Base-by-base conservation (phyloP, 345 rosid species). In the Camelina sativa region DNA sequence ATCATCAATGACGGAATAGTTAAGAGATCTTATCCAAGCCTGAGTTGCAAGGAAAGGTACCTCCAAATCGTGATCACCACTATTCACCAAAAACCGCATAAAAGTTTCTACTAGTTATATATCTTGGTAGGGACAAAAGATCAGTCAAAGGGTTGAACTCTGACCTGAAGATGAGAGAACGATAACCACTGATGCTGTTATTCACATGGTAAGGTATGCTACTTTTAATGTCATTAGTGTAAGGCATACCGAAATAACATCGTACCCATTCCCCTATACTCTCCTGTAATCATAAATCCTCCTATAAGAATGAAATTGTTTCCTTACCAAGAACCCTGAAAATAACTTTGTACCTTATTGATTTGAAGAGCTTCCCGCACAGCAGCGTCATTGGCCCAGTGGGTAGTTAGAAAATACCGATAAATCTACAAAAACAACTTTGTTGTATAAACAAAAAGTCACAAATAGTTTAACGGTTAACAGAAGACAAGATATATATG, bases 41-140 rank as follows among this genome's bases (percentile, higher is more conserved):
- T 87, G 85, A 51, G 95, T 85, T 40, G 79, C 90, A 75, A 81
- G 2, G 69, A 70, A 83, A 4, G 94, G 85, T 30, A 84, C 68
- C 0, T 28, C 0, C 67, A 82, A n/a, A 76, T 89, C 91, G 22
- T 82, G 94, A 57, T 89, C 94, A 2, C 94, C 90, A 34, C 94
- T 89, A 76, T 72, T 28, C 22, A 12, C 7, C 19, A 25, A 68
- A 59, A 67, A 47, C 11, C 28, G n/a, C 16, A 10, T 0, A 23
- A 23, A 23, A 23, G 2, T 23, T 23, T 1, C 25, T 23, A 23
- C 25, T 23, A 23, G 25, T 23, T 20, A 20, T 20, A 20, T 20
- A 20, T 20, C 47, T 62, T 40, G 53, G 34, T 15, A 16, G 23
- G 9, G 20, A 28, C 22, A 28, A 25, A 10, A 44, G n/a, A 44